A percentile compares a stretch with the other conserved stretches of the same genome.
Conservation (phyloP, 345 rosid species). For the Salix exigua region DNA sequence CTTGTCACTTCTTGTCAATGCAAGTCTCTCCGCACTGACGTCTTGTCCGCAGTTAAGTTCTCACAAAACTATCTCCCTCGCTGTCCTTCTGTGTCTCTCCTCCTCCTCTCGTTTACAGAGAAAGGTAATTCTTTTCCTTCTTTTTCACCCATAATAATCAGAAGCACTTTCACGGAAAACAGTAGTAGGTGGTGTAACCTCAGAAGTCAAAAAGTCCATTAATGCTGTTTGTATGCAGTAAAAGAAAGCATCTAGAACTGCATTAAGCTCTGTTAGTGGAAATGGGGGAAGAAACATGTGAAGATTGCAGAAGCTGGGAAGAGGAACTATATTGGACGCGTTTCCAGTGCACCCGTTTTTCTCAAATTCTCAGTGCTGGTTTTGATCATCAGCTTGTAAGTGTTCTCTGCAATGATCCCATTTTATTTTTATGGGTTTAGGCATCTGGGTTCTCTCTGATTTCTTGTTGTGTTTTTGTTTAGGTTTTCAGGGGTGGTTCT, state of each 20-base stretch:
- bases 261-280: slow-evolving; percentile 10
- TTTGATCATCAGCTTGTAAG: slow-evolving; percentile 54
- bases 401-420: background rate
- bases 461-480: background rate
- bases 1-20: background rate
- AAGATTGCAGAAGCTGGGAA: slow-evolving; percentile 58
- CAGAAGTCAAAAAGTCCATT: background rate
- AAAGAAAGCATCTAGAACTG: background rate
- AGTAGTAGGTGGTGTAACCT: background rate
- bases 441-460: background rate
- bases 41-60: background rate
- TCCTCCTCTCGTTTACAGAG: background rate
- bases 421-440: background rate
- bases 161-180: background rate
- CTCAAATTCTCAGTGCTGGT: slow-evolving; percentile 51
- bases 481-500: background rate
- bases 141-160: background rate
- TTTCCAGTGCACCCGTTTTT: slow-evolving; percentile 59
- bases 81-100: background rate
- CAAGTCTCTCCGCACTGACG: background rate
- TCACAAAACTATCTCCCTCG: background rate
- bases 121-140: background rate
- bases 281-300: slow-evolving; percentile 42
- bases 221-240: background rate
- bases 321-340: slow-evolving; percentile 76